Conservation (phyloP, 2,329 filamentous ascomycete species). For the Colletotrichum sp. region DNA sequence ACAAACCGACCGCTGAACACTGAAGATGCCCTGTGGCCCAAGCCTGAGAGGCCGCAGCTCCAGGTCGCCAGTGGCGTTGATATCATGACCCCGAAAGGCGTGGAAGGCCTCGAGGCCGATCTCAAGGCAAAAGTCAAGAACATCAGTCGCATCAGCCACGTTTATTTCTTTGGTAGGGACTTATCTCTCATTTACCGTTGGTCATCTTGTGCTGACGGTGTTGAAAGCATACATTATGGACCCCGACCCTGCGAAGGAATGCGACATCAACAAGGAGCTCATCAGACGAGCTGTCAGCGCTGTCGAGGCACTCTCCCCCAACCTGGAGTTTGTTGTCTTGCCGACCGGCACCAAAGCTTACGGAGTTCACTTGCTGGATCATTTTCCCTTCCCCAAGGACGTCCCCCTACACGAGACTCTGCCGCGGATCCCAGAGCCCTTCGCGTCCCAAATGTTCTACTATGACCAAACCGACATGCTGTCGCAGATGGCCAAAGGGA, state of each 20-base stretch:
- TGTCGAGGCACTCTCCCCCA: conserved; percentile 38
- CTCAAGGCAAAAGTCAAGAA: conserved; percentile 37
- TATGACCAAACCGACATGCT: conserved; percentile 48
- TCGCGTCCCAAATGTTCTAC: conserved; percentile 49
- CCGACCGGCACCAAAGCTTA: conserved; percentile 47
- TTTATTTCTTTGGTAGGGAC: conserved; percentile 44
- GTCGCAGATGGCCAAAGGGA: conserved; percentile 35
- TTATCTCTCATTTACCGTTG: neutral
- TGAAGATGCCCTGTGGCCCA: conserved; percentile 32
- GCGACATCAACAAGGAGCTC: conserved; percentile 39
- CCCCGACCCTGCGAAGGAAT: conserved; percentile 33
- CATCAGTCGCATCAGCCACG: conserved; percentile 43
- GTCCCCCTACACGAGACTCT: conserved; percentile 42
- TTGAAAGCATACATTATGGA: conserved; percentile 38
- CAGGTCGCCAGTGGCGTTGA: conserved; percentile 38
- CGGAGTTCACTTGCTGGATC: conserved; percentile 33
- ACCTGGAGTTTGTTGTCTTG: conserved; percentile 42
- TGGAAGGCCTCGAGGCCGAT: conserved; percentile 33
- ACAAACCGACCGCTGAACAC: conserved; percentile 45
- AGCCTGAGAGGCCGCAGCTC: conserved; percentile 28
- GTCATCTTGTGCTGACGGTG: neutral
- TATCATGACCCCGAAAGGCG: conserved; percentile 31
- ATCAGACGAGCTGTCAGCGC: conserved; percentile 41
- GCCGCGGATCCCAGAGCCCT: conserved; percentile 44
- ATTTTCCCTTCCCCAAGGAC: conserved; percentile 31